Percentiles rank a stretch among this genome's conserved stretches.
Evolutionary conservation across 2,329 filamentous ascomycete species (phyloP).

Genomic region (Fusarium goolgardi): DNA sequence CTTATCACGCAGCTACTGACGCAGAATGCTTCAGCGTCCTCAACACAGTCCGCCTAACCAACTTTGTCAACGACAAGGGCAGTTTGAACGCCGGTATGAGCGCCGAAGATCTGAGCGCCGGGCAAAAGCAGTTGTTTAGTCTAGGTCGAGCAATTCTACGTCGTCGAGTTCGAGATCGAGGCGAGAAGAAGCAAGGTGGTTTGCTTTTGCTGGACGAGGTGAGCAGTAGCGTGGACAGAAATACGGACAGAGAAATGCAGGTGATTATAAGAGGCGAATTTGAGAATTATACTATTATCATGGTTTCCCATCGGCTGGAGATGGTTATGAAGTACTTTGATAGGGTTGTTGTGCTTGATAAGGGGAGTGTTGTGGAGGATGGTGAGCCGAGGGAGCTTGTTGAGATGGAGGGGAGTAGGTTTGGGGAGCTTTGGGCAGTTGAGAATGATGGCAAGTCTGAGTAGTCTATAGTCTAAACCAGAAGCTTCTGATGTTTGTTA

Average conservation of each 20-base stretch:
- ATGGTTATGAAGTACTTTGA: constrained; percentile 65
- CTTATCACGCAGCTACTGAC: constrained; percentile 48
- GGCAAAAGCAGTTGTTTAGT: constrained; percentile 73
- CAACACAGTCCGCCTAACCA: constrained; percentile 51
- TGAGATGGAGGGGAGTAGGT: constrained; percentile 44
- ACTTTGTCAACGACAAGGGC: constrained; percentile 50
- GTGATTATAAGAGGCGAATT: constrained; percentile 56
- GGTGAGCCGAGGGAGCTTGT: constrained; percentile 45
- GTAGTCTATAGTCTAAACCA: neutral
- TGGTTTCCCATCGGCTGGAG: constrained; percentile 59
- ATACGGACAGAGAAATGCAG: constrained; percentile 57
- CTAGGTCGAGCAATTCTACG: constrained; percentile 69
- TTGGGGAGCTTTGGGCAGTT: constrained; percentile 50
- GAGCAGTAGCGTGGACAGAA: constrained; percentile 56
- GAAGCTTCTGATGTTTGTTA: neutral
- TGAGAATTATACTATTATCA: constrained; percentile 63
- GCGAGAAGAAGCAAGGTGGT: constrained; percentile 38
- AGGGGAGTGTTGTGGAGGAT: constrained; percentile 58
- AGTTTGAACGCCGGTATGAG: constrained; percentile 55
- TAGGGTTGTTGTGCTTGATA: constrained; percentile 62
- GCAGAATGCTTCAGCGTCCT: constrained; percentile 53
- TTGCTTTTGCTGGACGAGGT: constrained; percentile 58
- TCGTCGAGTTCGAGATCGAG: constrained; percentile 20
- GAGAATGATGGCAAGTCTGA: constrained; percentile 20
- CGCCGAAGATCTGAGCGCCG: constrained; percentile 64